Evolutionary conservation across 2,329 filamentous ascomycete genomes (phyloP), one percentile per base, ranked within the genome.

Genomic region (Didymella segeticola): DNA sequence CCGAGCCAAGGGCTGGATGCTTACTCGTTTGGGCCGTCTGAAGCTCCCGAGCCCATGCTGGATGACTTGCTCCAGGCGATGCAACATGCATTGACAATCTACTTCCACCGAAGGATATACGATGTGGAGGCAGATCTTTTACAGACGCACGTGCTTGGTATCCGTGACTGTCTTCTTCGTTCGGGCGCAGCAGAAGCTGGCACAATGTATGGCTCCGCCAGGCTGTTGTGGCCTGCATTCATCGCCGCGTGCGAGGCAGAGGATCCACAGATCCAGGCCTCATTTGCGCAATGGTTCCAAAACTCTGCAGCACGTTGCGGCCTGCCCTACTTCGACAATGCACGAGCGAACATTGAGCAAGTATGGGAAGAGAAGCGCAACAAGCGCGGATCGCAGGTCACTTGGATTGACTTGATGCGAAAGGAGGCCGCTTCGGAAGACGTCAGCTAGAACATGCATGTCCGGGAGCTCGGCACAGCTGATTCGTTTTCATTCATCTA

Each of bases 31-130:
- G 26, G 23, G 4, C 12, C 1, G 8, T n/a, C 20, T n/a, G 25
- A 31, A 12, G 10, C 4, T 25, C 11, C 25, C 3, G 43, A 47
- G 26, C 48, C 46, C 54, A 55, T 69, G 4, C 56, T 71, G 11
- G 60, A 67, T 4, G 68, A 62, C 43, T 71, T 77, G 57, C 60
- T 75, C 0, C 57, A 70, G 0, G 77, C 77, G 7, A 75, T 81
- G 49, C 75, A 78, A 8, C 71, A 78, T 27, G 77, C 78, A 0
- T 56, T 80, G 10, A 63, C 75, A 4, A 79, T 81, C 3, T 80
- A 78, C 58, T 80, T 80, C 41, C 79, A 80, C 55, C 70, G 78
- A 1, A 66, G 77, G 4, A 74, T 81, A 7, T 74, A 77, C 58
- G 69, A 78, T 31, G 53, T 78, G 4, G 75, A 77, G 26, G 68